phyloP scores from a whole-genome alignment of 2,329 filamentous ascomycete species.

The Fusarium sp. region DNA sequence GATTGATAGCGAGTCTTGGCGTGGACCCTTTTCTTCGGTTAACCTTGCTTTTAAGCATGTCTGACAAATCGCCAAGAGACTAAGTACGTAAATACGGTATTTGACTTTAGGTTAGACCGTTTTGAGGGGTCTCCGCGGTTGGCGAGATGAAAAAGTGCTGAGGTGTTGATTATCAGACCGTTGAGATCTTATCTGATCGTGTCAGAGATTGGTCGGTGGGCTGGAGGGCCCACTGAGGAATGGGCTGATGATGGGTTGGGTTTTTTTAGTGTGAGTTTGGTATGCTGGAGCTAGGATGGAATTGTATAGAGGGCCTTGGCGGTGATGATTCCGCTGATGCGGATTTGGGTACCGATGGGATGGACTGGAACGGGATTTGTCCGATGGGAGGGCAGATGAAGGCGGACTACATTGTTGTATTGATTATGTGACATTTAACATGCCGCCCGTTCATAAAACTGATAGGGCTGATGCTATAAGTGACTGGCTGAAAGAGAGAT shows the following conservation, averaged over 20 bases:
- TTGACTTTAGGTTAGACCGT: background rate
- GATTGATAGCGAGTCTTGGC: constrained; percentile 33
- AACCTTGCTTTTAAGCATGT: constrained; percentile 2
- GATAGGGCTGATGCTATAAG: background rate
- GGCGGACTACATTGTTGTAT: background rate
- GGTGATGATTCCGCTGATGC: background rate
- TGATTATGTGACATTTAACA: background rate
- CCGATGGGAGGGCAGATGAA: background rate
- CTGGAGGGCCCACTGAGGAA: background rate
- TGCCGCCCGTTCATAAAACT: no score
- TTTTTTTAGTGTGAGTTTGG: background rate
- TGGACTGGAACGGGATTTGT: background rate
- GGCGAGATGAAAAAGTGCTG: background rate
- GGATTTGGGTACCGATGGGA: background rate
- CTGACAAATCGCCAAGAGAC: constrained; percentile 4
- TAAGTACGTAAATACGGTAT: constrained; percentile 5
- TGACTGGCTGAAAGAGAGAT: background rate
- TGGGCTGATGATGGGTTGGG: background rate
- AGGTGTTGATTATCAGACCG: constrained; percentile 4
- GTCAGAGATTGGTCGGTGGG: background rate
- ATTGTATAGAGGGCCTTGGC: background rate
- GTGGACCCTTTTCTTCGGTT: background rate
- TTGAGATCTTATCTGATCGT: constrained; percentile 28
- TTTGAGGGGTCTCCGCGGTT: background rate
- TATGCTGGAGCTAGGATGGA: background rate